Conservation (phyloP, 176 grass and related monocot genomes). For the Paspalum vaginatum region DNA sequence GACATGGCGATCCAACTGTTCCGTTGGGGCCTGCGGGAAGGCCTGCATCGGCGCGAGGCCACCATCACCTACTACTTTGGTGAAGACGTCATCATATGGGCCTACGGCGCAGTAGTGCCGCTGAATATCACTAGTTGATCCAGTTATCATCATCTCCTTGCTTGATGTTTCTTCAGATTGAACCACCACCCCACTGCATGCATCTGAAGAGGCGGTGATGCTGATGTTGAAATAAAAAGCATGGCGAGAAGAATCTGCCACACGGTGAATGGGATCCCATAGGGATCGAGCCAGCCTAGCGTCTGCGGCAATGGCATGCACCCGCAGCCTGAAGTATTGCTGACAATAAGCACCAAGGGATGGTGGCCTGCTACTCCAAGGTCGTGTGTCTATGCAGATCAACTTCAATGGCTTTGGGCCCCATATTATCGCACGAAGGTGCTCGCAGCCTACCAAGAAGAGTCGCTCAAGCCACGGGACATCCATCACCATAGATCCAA, state of each 20-base stretch:
- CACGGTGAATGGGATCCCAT: neutral
- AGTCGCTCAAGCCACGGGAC: too few relatives aligned
- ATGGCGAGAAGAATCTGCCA: too few relatives aligned
- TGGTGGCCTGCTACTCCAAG: neutral
- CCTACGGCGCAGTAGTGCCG: neutral
- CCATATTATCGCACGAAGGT: too few relatives aligned
- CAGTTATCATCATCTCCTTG: neutral
- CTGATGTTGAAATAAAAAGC: neutral
- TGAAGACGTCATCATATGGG: neutral
- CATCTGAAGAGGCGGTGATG: neutral
- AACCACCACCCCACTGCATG: neutral
- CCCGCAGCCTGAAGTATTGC: neutral
- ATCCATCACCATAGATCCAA: too few relatives aligned
- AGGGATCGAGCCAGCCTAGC: neutral
- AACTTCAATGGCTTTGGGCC: too few relatives aligned
- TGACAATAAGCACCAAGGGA: neutral
- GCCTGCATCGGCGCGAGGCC: neutral
- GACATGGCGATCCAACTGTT: neutral
- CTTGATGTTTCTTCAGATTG: neutral
- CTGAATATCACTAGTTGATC: neutral
- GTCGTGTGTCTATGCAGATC: too few relatives aligned
- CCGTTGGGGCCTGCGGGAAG: neutral
- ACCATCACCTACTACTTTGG: neutral
- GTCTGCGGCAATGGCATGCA: neutral
- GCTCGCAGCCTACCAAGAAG: too few relatives aligned